Evolutionary conservation across 257 asterid genomes (phyloP), one percentile per base, ranked within the genome.

Genomic region (Eucommia ulmoides): DNA sequence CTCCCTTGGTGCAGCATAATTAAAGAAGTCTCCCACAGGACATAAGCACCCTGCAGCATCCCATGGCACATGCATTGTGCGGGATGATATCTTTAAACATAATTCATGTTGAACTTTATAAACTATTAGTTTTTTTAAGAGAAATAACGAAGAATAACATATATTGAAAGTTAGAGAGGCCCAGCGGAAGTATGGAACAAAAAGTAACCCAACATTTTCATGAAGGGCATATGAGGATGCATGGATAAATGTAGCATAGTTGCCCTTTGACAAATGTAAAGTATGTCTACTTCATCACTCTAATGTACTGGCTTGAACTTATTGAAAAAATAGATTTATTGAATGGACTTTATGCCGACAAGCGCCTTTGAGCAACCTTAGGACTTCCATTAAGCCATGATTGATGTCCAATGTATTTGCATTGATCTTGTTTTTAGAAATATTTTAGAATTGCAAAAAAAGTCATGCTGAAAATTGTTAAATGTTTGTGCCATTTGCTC

Each of bases 21-120:
- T 89, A 67, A 85, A 82, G 74, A 82, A 85, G 73, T 89, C 96
- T 55, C 96, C 98, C 35, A 85, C 81, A 23, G 98, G 98, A 62
- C 88, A 82, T 55, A 89, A 74, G 62, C 96, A 82, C 16, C 98
- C 98, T 0, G 93, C 94, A 21, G 68, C 53, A 69, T 89, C 92
- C 94, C 92, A 80, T 20, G 91, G 76, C 63, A 85, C 64, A 53
- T 89, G 93, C 96, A 89, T 89, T 33, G 94, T 80, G 51, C 98
- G 94, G 0, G 98, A 85, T 44, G 94, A 89, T 59, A 89, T 73
- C 98, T 89, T 68, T 52, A 65, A 54, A 26, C 57, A 26, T 20
- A 58, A 42, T 23, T 49, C n/a, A 67, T 23, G 21, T 53, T 47
- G 7, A 53, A 46, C 25, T 38, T 44, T 29, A 11, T 23, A 19